Evolutionary conservation across 2,329 filamentous ascomycete species (phyloP).

Genomic region (Didymella pinodella): DNA sequence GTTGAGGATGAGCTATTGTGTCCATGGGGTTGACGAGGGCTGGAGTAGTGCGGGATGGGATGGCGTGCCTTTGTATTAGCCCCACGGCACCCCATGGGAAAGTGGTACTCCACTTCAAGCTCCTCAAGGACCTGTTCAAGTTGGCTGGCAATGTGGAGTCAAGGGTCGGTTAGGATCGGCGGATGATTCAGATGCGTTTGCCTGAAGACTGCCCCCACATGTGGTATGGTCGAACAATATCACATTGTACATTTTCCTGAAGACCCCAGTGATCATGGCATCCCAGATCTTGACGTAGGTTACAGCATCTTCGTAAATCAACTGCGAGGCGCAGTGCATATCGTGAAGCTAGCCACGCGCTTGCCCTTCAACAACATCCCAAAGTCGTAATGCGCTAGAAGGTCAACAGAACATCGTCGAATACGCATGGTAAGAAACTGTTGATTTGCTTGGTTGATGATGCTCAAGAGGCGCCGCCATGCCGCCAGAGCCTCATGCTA

Average conservation of each 20-base stretch:
- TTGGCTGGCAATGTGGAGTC: slow-evolving; percentile 7
- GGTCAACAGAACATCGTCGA: slow-evolving; percentile 17
- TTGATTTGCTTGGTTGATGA: slow-evolving; percentile 13
- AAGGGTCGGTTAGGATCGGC: slow-evolving; percentile 5
- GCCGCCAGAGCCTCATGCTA: slow-evolving; percentile 21
- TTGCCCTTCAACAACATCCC: background rate
- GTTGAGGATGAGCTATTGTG: background rate
- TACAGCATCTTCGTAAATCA: background rate
- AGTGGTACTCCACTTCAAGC: slow-evolving; percentile 8
- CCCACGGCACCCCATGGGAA: slow-evolving; percentile 16
- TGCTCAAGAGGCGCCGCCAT: slow-evolving; percentile 8
- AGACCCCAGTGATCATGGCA: background rate
- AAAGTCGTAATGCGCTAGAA: slow-evolving; percentile 28
- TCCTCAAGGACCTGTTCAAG: slow-evolving; percentile 2
- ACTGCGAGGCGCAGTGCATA: slow-evolving; percentile 11
- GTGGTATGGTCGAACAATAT: too few species aligned
- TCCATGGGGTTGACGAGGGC: slow-evolving; percentile 7
- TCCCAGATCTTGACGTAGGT: background rate
- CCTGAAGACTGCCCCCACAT: background rate
- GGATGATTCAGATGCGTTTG: background rate
- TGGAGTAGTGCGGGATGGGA: slow-evolving; percentile 3
- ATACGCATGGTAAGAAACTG: slow-evolving; percentile 11
- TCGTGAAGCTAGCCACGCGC: slow-evolving; percentile 2
- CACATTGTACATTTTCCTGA: background rate
- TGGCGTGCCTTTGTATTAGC: slow-evolving; percentile 6